These are phyloP conservation scores for Leccinum uliginosum DNA, from an alignment of 768 basidiomycete species.

Conservation along the genomic window DNA sequence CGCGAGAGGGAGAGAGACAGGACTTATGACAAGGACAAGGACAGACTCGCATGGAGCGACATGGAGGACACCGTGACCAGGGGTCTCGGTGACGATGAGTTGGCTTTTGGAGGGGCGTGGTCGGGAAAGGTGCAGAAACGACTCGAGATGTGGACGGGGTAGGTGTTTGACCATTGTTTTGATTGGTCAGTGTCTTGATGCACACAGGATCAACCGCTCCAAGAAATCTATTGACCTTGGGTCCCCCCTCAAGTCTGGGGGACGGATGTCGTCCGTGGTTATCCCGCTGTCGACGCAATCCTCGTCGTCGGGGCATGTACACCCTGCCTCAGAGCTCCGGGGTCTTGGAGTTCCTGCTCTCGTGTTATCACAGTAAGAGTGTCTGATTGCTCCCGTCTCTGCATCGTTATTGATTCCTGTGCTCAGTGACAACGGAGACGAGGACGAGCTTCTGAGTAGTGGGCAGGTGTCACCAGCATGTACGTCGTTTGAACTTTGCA, in stretches of 20 bases:
- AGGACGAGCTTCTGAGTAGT: constrained; percentile 71
- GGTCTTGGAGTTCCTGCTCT: constrained; percentile 35
- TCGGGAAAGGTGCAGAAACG: constrained; percentile 43
- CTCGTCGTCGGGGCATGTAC: constrained; percentile 30
- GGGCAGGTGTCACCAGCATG: constrained; percentile 73
- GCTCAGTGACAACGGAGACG: constrained; percentile 37
- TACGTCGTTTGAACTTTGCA: constrained; percentile 31
- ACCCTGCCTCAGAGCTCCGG: constrained; percentile 23
- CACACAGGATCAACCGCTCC: constrained; percentile 31
- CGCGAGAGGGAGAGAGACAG: constrained; percentile 26
- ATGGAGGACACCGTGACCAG: constrained; percentile 24
- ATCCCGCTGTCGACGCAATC: constrained; percentile 34
- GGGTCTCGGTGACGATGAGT: constrained; percentile 28
- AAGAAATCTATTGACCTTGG: constrained; percentile 28
- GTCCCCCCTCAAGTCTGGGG: constrained; percentile 20
- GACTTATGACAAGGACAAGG: constrained; percentile 27
- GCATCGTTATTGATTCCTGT: background rate
- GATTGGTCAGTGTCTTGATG: constrained; percentile 6
- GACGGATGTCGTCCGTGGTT: constrained; percentile 24
- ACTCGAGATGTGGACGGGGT: constrained; percentile 49
- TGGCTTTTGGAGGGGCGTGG: constrained; percentile 34
- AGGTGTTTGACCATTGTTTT: constrained; percentile 13
- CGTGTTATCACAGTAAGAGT: constrained; percentile 36
- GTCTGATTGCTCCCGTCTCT: background rate
- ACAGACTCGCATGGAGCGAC: constrained; percentile 28